These are phyloP conservation scores for Yarrowia sp. DNA, from an alignment of 805 yeast species.

Conservation along the genomic window DNA sequence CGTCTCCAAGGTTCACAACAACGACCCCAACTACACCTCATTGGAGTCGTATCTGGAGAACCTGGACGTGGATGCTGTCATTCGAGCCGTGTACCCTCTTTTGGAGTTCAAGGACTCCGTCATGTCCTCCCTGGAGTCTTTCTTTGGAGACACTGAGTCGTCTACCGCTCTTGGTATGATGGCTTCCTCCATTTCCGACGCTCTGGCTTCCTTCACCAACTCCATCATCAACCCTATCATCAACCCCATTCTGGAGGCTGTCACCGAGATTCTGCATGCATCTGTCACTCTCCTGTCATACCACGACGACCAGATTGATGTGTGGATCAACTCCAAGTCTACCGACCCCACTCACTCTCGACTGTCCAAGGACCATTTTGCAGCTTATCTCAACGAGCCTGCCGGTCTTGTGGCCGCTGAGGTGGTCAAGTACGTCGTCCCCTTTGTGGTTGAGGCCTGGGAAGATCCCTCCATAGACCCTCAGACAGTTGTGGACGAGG, in stretches of 20 bases:
- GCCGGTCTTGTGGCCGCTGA: slow-evolving; percentile 32
- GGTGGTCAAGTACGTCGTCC: slow-evolving; percentile 30
- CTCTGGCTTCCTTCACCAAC: slow-evolving; percentile 32
- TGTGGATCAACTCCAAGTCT: slow-evolving; percentile 32
- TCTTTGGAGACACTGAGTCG: slow-evolving; percentile 27
- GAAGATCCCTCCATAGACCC: slow-evolving; percentile 30
- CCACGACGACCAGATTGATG: slow-evolving; percentile 33
- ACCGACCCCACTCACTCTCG: slow-evolving; percentile 32
- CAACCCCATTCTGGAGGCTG: slow-evolving; percentile 30
- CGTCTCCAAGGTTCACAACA: slow-evolving; percentile 22
- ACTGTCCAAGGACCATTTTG: slow-evolving; percentile 34
- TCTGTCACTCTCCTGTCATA: slow-evolving; percentile 30
- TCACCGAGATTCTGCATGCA: slow-evolving; percentile 29
- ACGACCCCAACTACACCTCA: slow-evolving; percentile 22
- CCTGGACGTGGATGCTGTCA: slow-evolving; percentile 13
- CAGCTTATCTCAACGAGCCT: slow-evolving; percentile 32
- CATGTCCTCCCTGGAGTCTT: slow-evolving; percentile 27
- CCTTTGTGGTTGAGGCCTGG: slow-evolving; percentile 32
- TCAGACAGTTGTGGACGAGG: slow-evolving; percentile 28
- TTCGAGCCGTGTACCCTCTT: slow-evolving; percentile 18
- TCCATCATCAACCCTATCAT: slow-evolving; percentile 33
- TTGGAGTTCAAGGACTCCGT: slow-evolving; percentile 28
- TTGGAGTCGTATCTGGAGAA: slow-evolving; percentile 6
- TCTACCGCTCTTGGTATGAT: slow-evolving; percentile 30
- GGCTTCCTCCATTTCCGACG: slow-evolving; percentile 31